A percentile compares a stretch with the other conserved stretches of the same genome.
Conservation (phyloP, 2,329 filamentous ascomycete species). For the Phyllosticta capitalensis region DNA sequence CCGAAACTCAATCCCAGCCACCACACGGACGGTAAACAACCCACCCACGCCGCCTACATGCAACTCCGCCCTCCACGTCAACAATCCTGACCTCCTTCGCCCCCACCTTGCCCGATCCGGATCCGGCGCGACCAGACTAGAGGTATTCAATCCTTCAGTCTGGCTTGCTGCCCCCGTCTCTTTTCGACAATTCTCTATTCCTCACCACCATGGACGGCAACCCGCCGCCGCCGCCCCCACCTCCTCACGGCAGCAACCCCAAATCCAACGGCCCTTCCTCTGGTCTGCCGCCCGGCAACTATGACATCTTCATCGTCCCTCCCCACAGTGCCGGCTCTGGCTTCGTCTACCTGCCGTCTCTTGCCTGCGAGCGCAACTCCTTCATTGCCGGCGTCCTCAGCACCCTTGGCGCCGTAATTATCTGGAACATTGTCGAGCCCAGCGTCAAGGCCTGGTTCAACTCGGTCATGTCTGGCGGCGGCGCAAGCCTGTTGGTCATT, state of each 20-base stretch:
- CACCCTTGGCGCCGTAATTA: constrained; percentile 60
- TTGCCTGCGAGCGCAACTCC: constrained; percentile 78
- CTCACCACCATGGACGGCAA: constrained; percentile 24
- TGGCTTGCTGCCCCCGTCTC: constrained; percentile 5
- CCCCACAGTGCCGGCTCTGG: constrained; percentile 81
- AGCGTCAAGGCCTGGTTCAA: constrained; percentile 65
- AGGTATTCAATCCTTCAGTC: constrained; percentile 1
- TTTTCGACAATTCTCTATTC: neutral
- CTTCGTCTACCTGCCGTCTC: constrained; percentile 87
- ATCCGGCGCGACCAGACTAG: neutral
- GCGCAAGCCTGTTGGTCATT: constrained; percentile 62
- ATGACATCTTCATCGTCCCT: constrained; percentile 95
- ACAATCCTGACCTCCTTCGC: neutral
- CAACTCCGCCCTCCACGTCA: neutral
- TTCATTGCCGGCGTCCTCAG: constrained; percentile 80
- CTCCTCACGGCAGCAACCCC: constrained; percentile 73
- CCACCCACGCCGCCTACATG: constrained; percentile 1
- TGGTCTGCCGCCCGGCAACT: constrained; percentile 77
- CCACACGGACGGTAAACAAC: constrained; percentile 2
- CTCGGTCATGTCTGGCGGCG: constrained; percentile 56
- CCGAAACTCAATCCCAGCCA: constrained; percentile 1
- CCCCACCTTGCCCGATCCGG: neutral
- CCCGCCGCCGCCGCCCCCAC: constrained; percentile 67
- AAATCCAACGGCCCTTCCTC: constrained; percentile 42
- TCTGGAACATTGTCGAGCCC: constrained; percentile 67